Percentiles rank a stretch among this genome's conserved stretches.
phyloP scores from a whole-genome alignment of 2,329 filamentous ascomycete species.

The Monosporascus sp. region DNA sequence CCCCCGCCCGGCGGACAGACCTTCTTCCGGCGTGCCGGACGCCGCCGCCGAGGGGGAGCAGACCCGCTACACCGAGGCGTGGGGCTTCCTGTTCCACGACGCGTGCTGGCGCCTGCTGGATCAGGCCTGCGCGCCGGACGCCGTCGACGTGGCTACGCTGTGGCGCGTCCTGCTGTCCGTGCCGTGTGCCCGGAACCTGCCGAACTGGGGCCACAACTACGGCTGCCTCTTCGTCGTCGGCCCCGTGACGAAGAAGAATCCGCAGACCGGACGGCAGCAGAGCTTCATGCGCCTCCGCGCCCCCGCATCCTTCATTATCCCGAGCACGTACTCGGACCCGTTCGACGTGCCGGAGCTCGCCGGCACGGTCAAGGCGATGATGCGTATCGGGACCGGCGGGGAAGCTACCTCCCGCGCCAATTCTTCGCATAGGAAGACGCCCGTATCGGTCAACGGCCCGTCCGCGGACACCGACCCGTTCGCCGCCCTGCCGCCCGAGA shows the following conservation, averaged over 20 bases:
- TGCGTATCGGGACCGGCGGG: slow-evolving; percentile 4
- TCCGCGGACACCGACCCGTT: slow-evolving; percentile 12
- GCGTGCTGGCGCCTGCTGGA: slow-evolving; percentile 21
- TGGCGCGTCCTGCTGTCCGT: slow-evolving; percentile 21
- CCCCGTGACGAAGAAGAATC: slow-evolving; percentile 1
- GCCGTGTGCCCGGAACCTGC: slow-evolving; percentile 13
- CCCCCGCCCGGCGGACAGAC: slow-evolving; percentile 9
- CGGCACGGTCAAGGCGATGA: slow-evolving; percentile 3
- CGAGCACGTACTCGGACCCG: slow-evolving; percentile 17
- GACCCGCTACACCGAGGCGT: slow-evolving; percentile 10
- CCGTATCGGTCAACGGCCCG: neutral
- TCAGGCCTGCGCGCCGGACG: slow-evolving; percentile 14
- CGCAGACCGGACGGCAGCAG: neutral
- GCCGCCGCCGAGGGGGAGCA: neutral
- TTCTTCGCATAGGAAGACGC: neutral
- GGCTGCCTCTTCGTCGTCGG: slow-evolving; percentile 16
- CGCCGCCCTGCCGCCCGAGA: slow-evolving; percentile 12
- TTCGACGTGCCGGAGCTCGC: slow-evolving; percentile 18
- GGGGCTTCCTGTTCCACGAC: slow-evolving; percentile 23
- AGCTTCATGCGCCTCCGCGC: slow-evolving; percentile 9
- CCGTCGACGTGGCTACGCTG: slow-evolving; percentile 15
- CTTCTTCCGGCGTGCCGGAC: neutral
- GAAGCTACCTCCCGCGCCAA: neutral
- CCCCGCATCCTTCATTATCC: slow-evolving; percentile 13
- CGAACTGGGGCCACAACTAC: slow-evolving; percentile 22